Percentiles rank a stretch among this genome's conserved stretches.
These are phyloP conservation scores for Penicillium dipodomyicola DNA, from an alignment of 495 filamentous ascomycete species.

Conservation along the genomic window DNA sequence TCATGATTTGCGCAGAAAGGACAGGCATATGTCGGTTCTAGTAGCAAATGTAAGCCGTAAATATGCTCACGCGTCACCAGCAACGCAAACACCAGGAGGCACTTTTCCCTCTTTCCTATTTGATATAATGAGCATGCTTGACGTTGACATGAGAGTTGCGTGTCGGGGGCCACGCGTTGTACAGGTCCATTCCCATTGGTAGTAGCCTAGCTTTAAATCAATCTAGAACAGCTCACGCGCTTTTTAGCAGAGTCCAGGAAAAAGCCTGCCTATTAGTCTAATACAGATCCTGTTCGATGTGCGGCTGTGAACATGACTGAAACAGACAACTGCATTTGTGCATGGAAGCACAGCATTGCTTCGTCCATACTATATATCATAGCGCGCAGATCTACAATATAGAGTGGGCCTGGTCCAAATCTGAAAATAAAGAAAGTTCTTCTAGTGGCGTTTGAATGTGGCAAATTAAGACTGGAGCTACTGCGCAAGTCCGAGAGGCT, in stretches of 20 bases:
- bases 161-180: slow-evolving; percentile 18
- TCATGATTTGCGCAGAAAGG: background rate
- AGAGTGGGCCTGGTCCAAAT: background rate
- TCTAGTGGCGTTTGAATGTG: slow-evolving; percentile 14
- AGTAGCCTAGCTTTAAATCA: slow-evolving; percentile 3
- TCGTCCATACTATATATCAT: slow-evolving; percentile 6
- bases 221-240: background rate
- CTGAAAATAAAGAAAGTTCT: background rate
- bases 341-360: background rate
- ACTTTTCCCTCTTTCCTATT: background rate
- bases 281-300: background rate
- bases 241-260: background rate
- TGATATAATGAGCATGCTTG: background rate
- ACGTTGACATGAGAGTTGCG: slow-evolving; percentile 12
- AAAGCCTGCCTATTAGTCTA: slow-evolving; percentile 1
- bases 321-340: background rate
- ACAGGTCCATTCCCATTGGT: slow-evolving; percentile 3
- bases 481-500: background rate
- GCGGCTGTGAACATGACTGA: background rate
- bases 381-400: background rate
- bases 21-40: background rate
- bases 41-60: background rate
- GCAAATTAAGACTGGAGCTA: slow-evolving; percentile 3
- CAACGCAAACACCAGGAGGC: background rate
- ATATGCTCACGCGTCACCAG: slow-evolving; percentile 1